Percentiles rank a stretch among this genome's conserved stretches.
Conservation (phyloP, 2,329 filamentous ascomycete species). For the Ramularia collo-cygni region DNA sequence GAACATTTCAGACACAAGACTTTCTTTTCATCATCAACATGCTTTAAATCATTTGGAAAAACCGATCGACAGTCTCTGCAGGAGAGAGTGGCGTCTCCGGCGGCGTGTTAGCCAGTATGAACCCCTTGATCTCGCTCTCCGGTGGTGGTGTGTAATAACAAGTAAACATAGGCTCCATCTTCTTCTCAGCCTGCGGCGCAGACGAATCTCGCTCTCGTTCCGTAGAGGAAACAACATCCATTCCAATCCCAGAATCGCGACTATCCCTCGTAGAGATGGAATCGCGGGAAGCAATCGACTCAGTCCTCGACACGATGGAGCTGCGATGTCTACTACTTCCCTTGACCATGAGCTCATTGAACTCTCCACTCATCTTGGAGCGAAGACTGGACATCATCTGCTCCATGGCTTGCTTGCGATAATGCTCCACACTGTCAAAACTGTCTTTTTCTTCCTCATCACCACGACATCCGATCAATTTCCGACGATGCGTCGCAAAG, state of each 20-base stretch:
- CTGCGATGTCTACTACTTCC: slow-evolving; percentile 1
- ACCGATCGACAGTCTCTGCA: slow-evolving; percentile 5
- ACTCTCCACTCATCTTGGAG: slow-evolving; percentile 10
- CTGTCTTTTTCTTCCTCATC: slow-evolving; percentile 35
- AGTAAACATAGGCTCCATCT: slow-evolving; percentile 18
- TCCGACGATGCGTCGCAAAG: slow-evolving; percentile 35
- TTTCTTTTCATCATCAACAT: too few species aligned
- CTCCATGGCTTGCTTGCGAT: slow-evolving; percentile 11
- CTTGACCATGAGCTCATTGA: slow-evolving; percentile 5
- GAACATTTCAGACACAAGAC: too few species aligned
- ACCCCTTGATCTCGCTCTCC: background rate
- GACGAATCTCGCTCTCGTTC: slow-evolving; percentile 2
- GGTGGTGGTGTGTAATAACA: slow-evolving; percentile 21
- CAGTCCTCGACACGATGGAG: slow-evolving; percentile 1
- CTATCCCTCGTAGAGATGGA: background rate
- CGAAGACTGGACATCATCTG: slow-evolving; percentile 13
- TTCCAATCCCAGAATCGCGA: slow-evolving; percentile 1
- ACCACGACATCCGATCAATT: slow-evolving; percentile 2
- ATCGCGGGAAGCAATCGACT: background rate
- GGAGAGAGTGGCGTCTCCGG: slow-evolving; percentile 14
- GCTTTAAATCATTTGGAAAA: slow-evolving; percentile 1
- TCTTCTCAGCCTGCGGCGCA: slow-evolving; percentile 10
- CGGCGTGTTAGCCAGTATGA: slow-evolving; percentile 7
- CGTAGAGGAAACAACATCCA: slow-evolving; percentile 3
- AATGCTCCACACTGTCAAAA: slow-evolving; percentile 30